Conservation (phyloP, 176 grass and related monocot genomes). For the Luzula sylvatica region DNA sequence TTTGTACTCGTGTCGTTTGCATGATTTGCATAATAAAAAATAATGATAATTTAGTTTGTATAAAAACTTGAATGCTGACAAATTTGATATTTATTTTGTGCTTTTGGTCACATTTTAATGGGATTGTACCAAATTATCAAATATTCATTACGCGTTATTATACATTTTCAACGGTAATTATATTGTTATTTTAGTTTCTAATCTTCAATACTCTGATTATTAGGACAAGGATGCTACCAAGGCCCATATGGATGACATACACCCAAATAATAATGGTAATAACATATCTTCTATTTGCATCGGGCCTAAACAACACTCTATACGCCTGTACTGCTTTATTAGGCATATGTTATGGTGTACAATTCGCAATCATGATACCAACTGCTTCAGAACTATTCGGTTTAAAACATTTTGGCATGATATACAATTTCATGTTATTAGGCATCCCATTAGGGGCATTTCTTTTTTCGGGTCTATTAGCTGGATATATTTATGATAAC, state of each 20-base stretch:
- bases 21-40: no score
- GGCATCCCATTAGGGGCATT: conserved; percentile 82
- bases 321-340: conserved; percentile 59
- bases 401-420: conserved; percentile 67
- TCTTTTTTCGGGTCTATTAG: conserved; percentile 75
- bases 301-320: conserved; percentile 45
- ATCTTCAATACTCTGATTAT: conserved; percentile 18
- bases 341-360: conserved; percentile 76
- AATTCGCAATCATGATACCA: conserved; percentile 85
- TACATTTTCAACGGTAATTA: no score
- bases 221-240: conserved; percentile 87
- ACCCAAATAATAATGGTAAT: conserved; percentile 84
- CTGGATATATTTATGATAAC: conserved; percentile 79
- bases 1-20: no score
- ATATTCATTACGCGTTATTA: no score
- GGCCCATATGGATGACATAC: conserved; percentile 83
- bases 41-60: no score
- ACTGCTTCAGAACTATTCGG: conserved; percentile 81
- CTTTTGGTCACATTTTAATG: no score
- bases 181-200: not conserved
- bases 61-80: no score
- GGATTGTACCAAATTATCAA: no score
- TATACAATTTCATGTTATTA: conserved; percentile 95
- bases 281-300: conserved; percentile 72
- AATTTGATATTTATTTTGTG: no score